Evolutionary conservation across 179 eudicot species (phyloP).

Genomic region (Camellia oleifera): DNA sequence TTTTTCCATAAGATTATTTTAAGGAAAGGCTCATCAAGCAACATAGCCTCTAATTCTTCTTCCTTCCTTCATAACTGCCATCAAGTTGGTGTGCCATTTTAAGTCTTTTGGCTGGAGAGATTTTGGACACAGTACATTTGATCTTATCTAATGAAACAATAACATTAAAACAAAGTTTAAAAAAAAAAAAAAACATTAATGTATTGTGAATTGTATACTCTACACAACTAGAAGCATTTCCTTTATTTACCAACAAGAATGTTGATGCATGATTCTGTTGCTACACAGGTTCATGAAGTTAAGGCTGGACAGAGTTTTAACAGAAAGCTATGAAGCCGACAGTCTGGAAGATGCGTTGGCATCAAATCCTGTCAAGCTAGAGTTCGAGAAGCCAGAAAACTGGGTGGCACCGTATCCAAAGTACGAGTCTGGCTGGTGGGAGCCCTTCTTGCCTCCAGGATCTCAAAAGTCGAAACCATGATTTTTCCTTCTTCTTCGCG

Average conservation of each 20-base stretch:
- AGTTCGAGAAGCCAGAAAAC: slow-evolving; percentile 77
- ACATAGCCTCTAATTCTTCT: too few relatives aligned
- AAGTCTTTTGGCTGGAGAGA: too few relatives aligned
- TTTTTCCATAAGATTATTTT: too few relatives aligned
- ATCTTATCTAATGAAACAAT: too few relatives aligned
- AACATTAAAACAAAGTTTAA: too few relatives aligned
- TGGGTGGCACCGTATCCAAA: slow-evolving; percentile 92
- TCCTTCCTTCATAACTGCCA: too few relatives aligned
- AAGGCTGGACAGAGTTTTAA: slow-evolving; percentile 77
- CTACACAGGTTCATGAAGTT: slow-evolving; percentile 79
- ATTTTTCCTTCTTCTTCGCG: not conserved
- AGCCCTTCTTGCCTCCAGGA: slow-evolving; percentile 63
- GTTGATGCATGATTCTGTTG: slow-evolving; percentile 8
- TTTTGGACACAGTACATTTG: too few relatives aligned
- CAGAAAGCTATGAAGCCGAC: slow-evolving; percentile 78
- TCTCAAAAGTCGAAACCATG: slow-evolving; percentile 44
- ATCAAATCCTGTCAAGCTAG: slow-evolving; percentile 56
- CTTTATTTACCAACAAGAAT: not conserved
- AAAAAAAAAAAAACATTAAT: too few relatives aligned
- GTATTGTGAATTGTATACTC: too few relatives aligned
- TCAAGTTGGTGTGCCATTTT: too few relatives aligned
- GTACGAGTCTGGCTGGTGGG: slow-evolving; percentile 96
- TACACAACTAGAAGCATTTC: too few relatives aligned
- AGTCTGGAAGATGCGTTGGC: slow-evolving; percentile 84
- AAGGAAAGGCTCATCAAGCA: too few relatives aligned